Conservation (phyloP, 805 yeast genomes). For the Metschnikowia noctiluminum region DNA sequence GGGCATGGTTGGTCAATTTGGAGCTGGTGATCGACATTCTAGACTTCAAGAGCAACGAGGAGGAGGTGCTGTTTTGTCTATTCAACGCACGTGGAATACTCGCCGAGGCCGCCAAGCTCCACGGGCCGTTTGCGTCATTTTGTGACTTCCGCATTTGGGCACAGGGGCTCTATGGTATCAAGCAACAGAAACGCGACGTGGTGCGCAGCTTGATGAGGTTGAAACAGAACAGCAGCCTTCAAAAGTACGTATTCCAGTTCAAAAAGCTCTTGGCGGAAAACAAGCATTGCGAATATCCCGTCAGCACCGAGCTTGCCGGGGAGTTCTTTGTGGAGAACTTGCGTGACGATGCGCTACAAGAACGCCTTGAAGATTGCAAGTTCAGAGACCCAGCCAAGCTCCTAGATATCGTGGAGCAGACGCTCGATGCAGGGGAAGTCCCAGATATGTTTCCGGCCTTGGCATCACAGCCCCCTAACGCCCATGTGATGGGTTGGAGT, state of each 20-base stretch:
- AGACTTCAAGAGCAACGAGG: slow-evolving; percentile 4
- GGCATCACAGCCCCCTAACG: background rate
- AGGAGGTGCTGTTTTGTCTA: slow-evolving; percentile 2
- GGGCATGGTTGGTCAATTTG: slow-evolving; percentile 1
- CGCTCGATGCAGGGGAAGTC: slow-evolving; percentile 5
- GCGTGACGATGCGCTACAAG: slow-evolving; percentile 1
- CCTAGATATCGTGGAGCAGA: background rate
- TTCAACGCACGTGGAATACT: slow-evolving; percentile 5
- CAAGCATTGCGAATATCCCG: slow-evolving; percentile 2
- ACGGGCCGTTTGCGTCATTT: slow-evolving; percentile 1
- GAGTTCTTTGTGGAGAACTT: slow-evolving; percentile 5
- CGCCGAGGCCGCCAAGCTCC: background rate
- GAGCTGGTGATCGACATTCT: background rate
- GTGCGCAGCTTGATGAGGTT: background rate
- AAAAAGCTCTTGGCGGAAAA: slow-evolving; percentile 2
- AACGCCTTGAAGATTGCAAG: background rate
- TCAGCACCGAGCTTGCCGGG: slow-evolving; percentile 2
- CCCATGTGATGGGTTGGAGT: background rate
- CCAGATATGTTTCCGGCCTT: background rate
- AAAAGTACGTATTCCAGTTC: slow-evolving; percentile 1
- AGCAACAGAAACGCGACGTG: slow-evolving; percentile 2
- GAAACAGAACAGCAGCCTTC: background rate
- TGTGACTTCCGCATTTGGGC: background rate
- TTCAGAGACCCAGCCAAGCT: background rate
- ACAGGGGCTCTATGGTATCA: background rate